Evolutionary conservation across 2,329 filamentous ascomycete species (phyloP).

Genomic region (Pyricularia sp.): DNA sequence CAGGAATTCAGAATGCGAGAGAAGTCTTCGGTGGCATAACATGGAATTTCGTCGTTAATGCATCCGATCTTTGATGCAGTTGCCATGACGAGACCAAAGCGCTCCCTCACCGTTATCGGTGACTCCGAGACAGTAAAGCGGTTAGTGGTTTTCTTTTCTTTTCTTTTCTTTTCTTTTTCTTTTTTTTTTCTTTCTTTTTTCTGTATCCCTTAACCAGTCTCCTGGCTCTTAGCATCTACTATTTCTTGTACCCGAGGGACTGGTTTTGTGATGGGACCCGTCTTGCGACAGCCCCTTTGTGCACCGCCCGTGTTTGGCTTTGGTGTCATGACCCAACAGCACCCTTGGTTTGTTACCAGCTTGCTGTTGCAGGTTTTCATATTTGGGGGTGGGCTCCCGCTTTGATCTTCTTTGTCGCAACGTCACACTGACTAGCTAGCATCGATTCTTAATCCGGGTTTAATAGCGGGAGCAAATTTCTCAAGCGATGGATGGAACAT

Average conservation of each 20-base stretch:
- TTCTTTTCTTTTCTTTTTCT: neutral
- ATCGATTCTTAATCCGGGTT: slow-evolving; percentile 10
- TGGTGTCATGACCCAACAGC: neutral
- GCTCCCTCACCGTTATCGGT: slow-evolving; percentile 80
- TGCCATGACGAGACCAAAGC: slow-evolving; percentile 89
- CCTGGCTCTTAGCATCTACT: neutral
- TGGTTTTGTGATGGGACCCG: neutral
- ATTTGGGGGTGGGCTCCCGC: neutral
- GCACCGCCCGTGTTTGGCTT: neutral
- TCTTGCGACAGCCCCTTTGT: neutral
- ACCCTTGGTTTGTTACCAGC: neutral
- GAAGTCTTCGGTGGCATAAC: neutral
- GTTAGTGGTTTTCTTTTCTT: slow-evolving; percentile 28
- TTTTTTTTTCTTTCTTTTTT: neutral
- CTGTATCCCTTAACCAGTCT: neutral
- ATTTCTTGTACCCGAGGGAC: neutral
- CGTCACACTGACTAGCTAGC: slow-evolving; percentile 6
- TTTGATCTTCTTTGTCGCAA: slow-evolving; percentile 4
- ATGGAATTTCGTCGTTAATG: slow-evolving; percentile 13
- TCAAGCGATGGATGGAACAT: slow-evolving; percentile 84
- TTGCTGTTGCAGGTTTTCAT: neutral
- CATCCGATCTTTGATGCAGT: slow-evolving; percentile 37
- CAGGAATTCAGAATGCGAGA: neutral
- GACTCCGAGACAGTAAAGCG: slow-evolving; percentile 86
- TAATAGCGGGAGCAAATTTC: slow-evolving; percentile 65